Evolutionary conservation across 1,284 basidiomycete genomes (phyloP), one percentile per base, ranked within the genome.

Genomic region (Trichosporon sp.): DNA sequence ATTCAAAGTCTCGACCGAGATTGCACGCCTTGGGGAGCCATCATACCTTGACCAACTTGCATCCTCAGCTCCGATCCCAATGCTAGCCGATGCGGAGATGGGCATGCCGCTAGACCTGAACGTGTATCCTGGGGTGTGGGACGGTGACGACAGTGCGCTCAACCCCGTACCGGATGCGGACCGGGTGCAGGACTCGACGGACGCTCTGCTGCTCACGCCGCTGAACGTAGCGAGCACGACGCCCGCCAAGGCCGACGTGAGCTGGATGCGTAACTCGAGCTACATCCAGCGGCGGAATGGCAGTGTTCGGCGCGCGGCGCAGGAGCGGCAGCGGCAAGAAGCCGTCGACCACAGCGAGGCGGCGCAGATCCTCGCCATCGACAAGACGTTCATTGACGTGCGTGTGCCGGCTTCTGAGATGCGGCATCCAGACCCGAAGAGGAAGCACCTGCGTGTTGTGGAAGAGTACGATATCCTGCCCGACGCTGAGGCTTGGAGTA

Each of bases 81-180:
- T 97, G 90, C 88, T 96, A 65, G 88, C 95, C 1, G 94, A 97
- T 73, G 89, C 90, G 1, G 94, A 97, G 77, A 89, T 89, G 73
- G 94, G 94, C 1, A 95, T 97, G 92, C 92, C 93, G 0, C 81
- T 97, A 23, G 91, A 96, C 75, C 80, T 95, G 57, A 88, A 89
- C 23, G 84, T 85, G 65, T 94, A 87, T 84, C 88, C 90, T 57
- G 89, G 87, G 34, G 80, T 92, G 19, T 92, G 92, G 90, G 88
- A 90, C 60, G 89, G 90, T 54, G 85, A 88, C 72, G 87, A 89
- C 77, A 83, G 85, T 61, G 83, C 87, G 9, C 74, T 82, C 32
- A 83, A 92, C 14, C 90, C 93, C 71, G 85, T 87, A 1, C 86
- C 85, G 70, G 91, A 93, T 74, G 84, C 86, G 72, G 80, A n/a